Conservation (phyloP, 192 early-diverging fungal species). For the Podila clonocystis region DNA sequence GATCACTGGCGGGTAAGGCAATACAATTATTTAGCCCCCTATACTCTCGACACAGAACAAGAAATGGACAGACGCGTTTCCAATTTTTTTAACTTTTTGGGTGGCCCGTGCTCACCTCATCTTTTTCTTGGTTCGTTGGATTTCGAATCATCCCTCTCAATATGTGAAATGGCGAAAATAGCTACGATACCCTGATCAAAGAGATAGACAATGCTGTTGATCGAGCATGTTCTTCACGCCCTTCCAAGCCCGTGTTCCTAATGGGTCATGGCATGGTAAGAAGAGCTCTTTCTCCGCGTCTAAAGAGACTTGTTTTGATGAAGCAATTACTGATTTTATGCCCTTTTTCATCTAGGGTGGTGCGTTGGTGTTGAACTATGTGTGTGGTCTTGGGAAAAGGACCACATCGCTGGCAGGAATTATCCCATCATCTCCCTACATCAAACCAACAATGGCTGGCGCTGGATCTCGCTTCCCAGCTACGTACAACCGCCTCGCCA, state of each 20-base stretch:
- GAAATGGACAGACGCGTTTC: too few species aligned
- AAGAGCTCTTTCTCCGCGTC: too few species aligned
- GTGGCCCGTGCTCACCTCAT: too few species aligned
- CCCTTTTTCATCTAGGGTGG: background rate
- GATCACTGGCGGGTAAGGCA: constrained; percentile 32
- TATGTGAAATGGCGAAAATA: background rate
- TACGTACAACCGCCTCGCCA: constrained; percentile 33
- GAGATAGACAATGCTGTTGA: constrained; percentile 42
- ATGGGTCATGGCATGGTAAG: constrained; percentile 47
- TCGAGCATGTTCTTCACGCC: constrained; percentile 6
- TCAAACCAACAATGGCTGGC: constrained; percentile 22
- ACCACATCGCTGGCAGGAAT: constrained; percentile 27
- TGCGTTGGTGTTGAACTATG: constrained; percentile 35
- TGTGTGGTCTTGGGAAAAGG: constrained; percentile 36
- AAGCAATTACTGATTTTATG: too few species aligned
- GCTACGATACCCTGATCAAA: constrained; percentile 32
- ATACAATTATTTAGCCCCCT: too few species aligned
- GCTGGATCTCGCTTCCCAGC: constrained; percentile 23
- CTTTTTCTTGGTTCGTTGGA: too few species aligned
- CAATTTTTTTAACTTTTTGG: too few species aligned
- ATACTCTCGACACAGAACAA: too few species aligned
- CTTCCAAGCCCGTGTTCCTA: constrained; percentile 21
- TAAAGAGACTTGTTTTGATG: too few species aligned
- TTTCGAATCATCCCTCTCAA: too few species aligned
- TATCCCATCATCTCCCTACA: constrained; percentile 31